A percentile compares a stretch with the other conserved stretches of the same genome.
phyloP scores from a whole-genome alignment of 2,329 filamentous ascomycete species.

The Arthrobotrys conoides region DNA sequence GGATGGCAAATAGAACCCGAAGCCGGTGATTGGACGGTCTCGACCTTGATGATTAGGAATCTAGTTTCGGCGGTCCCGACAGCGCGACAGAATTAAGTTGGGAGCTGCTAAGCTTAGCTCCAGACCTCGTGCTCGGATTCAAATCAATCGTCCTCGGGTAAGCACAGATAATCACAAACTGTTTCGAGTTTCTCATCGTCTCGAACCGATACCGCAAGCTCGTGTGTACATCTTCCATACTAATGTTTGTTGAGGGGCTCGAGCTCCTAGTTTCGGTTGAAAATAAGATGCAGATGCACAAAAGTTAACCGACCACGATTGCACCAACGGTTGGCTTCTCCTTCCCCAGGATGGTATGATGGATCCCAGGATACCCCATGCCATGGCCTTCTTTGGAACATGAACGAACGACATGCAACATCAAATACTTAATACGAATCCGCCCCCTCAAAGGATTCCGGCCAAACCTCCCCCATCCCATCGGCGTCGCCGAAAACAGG shows the following conservation, averaged over 20 bases:
- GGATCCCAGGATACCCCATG: too few species aligned
- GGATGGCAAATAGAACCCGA: slow-evolving; percentile 7
- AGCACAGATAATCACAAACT: slow-evolving; percentile 4
- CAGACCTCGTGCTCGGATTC: too few species aligned
- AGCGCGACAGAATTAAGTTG: slow-evolving; percentile 51
- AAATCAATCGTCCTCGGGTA: slow-evolving; percentile 18
- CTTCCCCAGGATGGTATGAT: slow-evolving; percentile 12
- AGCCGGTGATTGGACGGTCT: slow-evolving; percentile 26
- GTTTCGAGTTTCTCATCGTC: background rate
- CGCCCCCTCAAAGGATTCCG: slow-evolving; percentile 14
- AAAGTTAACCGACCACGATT: slow-evolving; percentile 28
- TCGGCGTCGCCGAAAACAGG: slow-evolving; percentile 59
- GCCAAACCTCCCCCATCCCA: slow-evolving; percentile 6
- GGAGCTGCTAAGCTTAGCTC: too few species aligned
- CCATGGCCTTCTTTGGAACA: too few species aligned
- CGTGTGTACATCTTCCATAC: background rate
- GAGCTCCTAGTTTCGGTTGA: slow-evolving; percentile 47
- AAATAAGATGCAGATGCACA: slow-evolving; percentile 27
- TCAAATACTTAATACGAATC: background rate
- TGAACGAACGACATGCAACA: slow-evolving; percentile 4
- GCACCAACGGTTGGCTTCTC: slow-evolving; percentile 5
- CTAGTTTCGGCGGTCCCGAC: slow-evolving; percentile 54
- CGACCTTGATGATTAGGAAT: background rate
- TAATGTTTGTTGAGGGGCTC: background rate
- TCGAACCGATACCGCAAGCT: background rate